Base-by-base conservation (phyloP, 331 rosid genomes). In the Acacia concinna region DNA sequence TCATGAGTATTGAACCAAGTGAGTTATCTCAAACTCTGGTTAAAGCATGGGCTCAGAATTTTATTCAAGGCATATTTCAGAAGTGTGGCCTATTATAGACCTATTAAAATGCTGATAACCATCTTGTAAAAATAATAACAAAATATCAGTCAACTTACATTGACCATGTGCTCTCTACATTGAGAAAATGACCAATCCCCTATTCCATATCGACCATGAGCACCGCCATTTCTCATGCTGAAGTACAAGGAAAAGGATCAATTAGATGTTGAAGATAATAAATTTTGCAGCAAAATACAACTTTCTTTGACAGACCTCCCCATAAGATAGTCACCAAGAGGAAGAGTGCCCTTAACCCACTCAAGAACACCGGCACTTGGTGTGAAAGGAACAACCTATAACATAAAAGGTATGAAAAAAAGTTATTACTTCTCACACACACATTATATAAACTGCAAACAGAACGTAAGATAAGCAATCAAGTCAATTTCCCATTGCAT, bases 331-430 rank as follows among this genome's bases (percentile, higher is more conserved):
- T 95, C 98, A 37, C 96, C 97, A n/a, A 92, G 92, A 73, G 99
- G 97, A 86, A 92, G 87, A 76, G 97, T 92, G 51, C 97, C 97
- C 86, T 88, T 88, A 60, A 92, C 97, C 99, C 99, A 95, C 87
- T 95, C 97, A 87, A 95, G 97, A 84, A 95, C 96, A 83, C 99
- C 99, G 31, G 99, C 97, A 85, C 98, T 95, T 38, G 97, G 97
- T 83, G 99, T 92, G 87, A 95, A 95, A 78, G 99, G 97, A 84
- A 92, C 91, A 34, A 92, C 97, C 97, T 94, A 66, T 74, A 44
- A 51, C 81, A 83, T 64, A 40, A 66, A 63, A 65, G 63, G 67
- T 64, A 64, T 66, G 34, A 67, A 9, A 62, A 77, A 12, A 56
- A 23, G 31, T 56, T 23, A 56, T 23, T 56, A n/a, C 17, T 56